Conservation (phyloP, 495 filamentous ascomycete genomes). For the Penicillium paxilli region DNA sequence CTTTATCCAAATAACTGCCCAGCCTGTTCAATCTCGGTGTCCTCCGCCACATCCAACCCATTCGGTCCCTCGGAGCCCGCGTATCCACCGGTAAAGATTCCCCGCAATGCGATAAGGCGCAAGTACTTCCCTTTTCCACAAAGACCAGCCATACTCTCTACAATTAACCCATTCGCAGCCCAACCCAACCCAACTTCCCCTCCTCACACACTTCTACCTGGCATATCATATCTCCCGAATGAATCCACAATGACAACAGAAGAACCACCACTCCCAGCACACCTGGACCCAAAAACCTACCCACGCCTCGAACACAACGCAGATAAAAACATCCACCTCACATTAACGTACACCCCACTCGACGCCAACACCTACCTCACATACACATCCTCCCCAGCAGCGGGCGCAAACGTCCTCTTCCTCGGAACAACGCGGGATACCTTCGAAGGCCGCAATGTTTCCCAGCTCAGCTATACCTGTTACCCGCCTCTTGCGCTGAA, state of each 20-base stretch:
- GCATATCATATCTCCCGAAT: neutral
- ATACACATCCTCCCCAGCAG: constrained; percentile 71
- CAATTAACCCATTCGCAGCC: neutral
- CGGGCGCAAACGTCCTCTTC: constrained; percentile 89
- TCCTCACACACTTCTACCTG: too few species aligned
- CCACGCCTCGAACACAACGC: constrained; percentile 33
- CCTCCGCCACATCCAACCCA: constrained; percentile 12
- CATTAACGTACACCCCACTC: constrained; percentile 62
- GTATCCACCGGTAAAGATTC: constrained; percentile 24
- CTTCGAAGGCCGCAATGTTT: constrained; percentile 73
- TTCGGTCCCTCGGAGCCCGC: constrained; percentile 10
- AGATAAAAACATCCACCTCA: constrained; percentile 39
- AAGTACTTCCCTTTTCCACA: neutral
- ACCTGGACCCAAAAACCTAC: constrained; percentile 43
- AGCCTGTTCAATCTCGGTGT: too few species aligned
- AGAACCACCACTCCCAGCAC: constrained; percentile 25
- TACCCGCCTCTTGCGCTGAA: constrained; percentile 76
- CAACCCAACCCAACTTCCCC: neutral
- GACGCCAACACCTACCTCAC: constrained; percentile 59
- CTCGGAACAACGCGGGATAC: constrained; percentile 84
- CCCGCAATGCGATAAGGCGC: constrained; percentile 26
- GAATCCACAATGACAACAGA: constrained; percentile 17
- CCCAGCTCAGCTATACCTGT: constrained; percentile 76
- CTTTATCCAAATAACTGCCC: too few species aligned
- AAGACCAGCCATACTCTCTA: too few species aligned